Percentiles rank a stretch among this genome's conserved stretches.
Conservation (phyloP, 495 filamentous ascomycete genomes). For the Aspergillus ellipticus region DNA sequence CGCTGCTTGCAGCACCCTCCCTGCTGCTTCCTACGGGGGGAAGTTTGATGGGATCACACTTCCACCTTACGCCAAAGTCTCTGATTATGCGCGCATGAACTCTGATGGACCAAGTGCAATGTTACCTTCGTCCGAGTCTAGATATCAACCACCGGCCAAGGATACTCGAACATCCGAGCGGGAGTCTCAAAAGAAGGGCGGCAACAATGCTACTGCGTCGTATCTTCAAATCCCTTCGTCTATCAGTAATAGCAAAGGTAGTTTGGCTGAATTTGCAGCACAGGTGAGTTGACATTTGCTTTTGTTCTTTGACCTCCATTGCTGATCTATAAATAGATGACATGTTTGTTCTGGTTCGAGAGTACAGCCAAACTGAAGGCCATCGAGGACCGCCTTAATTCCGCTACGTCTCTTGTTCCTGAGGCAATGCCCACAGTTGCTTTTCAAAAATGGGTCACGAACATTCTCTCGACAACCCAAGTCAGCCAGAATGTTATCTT, state of each 20-base stretch:
- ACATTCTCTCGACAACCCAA: slow-evolving; percentile 88
- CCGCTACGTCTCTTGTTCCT: slow-evolving; percentile 49
- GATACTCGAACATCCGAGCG: slow-evolving; percentile 22
- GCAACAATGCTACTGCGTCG: slow-evolving; percentile 49
- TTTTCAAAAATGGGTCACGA: slow-evolving; percentile 92
- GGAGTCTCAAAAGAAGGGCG: slow-evolving; percentile 27
- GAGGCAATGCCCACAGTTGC: slow-evolving; percentile 73
- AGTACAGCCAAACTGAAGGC: slow-evolving; percentile 68
- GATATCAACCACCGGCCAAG: slow-evolving; percentile 23
- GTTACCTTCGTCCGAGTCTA: slow-evolving; percentile 23
- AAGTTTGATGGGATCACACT: slow-evolving; percentile 28
- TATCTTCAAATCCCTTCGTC: slow-evolving; percentile 68
- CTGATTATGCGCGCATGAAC: slow-evolving; percentile 24
- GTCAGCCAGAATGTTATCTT: slow-evolving; percentile 95
- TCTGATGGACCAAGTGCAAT: slow-evolving; percentile 27
- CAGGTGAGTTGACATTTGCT: slow-evolving; percentile 50
- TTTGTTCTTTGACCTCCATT: not conserved
- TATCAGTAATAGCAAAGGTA: slow-evolving; percentile 70
- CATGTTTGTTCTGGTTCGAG: slow-evolving; percentile 98
- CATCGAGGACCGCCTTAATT: slow-evolving; percentile 63
- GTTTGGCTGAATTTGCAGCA: slow-evolving; percentile 75
- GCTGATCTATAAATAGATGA: slow-evolving; percentile 57
- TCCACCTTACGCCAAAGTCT: slow-evolving; percentile 24
- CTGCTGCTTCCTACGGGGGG: slow-evolving; percentile 30
- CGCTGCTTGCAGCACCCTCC: slow-evolving; percentile 35